Percentiles rank a stretch among this genome's conserved stretches.
phyloP scores from a whole-genome alignment of 2,329 filamentous ascomycete species.

The Myriosclerotinia scirpicola region DNA sequence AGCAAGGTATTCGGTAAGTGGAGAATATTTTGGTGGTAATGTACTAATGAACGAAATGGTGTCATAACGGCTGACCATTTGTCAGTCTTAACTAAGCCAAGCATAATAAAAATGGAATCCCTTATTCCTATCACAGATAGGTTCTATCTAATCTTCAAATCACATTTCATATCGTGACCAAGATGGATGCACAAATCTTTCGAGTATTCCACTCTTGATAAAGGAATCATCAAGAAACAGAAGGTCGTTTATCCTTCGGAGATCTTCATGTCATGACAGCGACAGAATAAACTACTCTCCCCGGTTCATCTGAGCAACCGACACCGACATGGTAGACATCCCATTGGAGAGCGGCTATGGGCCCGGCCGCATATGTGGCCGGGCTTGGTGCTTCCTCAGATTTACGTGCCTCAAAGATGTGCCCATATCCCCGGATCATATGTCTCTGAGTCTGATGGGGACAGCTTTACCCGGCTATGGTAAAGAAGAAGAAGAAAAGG shows the following conservation, averaged over 20 bases:
- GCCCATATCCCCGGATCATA: slow-evolving; percentile 20
- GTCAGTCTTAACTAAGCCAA: neutral
- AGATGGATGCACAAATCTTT: slow-evolving; percentile 13
- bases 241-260: slow-evolving; percentile 1
- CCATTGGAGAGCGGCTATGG: slow-evolving; percentile 21
- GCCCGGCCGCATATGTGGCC: slow-evolving; percentile 20
- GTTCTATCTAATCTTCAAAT: neutral
- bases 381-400: slow-evolving; percentile 14
- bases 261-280: slow-evolving; percentile 13
- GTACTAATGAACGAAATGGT: no score
- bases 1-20: slow-evolving; percentile 5
- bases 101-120: neutral
- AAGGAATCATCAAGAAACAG: neutral
- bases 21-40: neutral
- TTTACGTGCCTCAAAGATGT: slow-evolving; percentile 20
- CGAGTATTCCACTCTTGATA: neutral
- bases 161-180: neutral
- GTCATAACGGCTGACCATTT: neutral
- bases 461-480: slow-evolving; percentile 19
- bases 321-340: slow-evolving; percentile 15
- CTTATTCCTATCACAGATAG: no score
- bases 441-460: slow-evolving; percentile 21
- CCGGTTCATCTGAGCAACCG: slow-evolving; percentile 10
- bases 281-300: neutral
- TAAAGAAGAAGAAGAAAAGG: neutral